Evolutionary conservation across 2,329 filamentous ascomycete genomes (phyloP).

Genomic region (Fusarium metavorans): DNA sequence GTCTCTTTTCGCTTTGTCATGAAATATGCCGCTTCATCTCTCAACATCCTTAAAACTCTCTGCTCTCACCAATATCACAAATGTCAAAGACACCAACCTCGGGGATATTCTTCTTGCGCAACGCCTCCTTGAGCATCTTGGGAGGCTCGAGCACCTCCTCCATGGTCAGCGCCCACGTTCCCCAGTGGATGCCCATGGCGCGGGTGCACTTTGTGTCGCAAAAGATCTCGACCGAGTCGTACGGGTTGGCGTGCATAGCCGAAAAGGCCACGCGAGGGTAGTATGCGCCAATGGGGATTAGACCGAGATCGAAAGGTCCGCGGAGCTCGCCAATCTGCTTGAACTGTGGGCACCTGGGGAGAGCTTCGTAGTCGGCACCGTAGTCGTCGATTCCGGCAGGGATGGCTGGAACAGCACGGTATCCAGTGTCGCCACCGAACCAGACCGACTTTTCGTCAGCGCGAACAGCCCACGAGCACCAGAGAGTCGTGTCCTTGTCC

Average conservation of each 20-base stretch:
- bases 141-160: conserved; percentile 91
- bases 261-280: conserved; percentile 79
- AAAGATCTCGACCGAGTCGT: conserved; percentile 91
- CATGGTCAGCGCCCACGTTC: conserved; percentile 85
- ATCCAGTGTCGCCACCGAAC: conserved; percentile 93
- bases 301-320: conserved; percentile 89
- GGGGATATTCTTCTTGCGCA: conserved; percentile 73
- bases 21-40: not conserved
- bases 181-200: conserved; percentile 94
- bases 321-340: conserved; percentile 82
- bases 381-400: conserved; percentile 77
- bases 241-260: conserved; percentile 86
- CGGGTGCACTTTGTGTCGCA: conserved; percentile 80
- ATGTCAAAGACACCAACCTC: conserved; percentile 84
- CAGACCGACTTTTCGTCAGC: conserved; percentile 83
- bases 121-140: conserved; percentile 75
- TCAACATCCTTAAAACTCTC: conserved; percentile 69
- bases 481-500: conserved; percentile 82
- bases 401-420: conserved; percentile 79
- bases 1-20: conserved; percentile 7
- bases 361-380: conserved; percentile 70
- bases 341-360: conserved; percentile 86
- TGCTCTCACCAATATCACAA: conserved; percentile 86
- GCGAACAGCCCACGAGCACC: conserved; percentile 86
- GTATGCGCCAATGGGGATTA: conserved; percentile 96